phyloP scores from a whole-genome alignment of 2,329 filamentous ascomycete species.

The Ciborinia camelliae region DNA sequence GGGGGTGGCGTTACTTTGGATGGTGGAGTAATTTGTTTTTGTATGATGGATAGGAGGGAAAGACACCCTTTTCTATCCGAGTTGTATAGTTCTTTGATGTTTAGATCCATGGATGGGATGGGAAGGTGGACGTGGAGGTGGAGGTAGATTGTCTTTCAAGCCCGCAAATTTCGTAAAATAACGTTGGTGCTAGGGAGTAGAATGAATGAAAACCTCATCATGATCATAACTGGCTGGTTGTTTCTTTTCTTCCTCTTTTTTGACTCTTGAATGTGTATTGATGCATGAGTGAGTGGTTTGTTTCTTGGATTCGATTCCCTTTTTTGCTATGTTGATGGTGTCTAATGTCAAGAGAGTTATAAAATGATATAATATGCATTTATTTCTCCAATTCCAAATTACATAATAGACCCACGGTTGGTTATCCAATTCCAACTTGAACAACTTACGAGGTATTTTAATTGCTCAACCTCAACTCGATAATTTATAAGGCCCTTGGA shows the following conservation, averaged over 20 bases:
- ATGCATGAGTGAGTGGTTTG: background rate
- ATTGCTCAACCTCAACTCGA: no score
- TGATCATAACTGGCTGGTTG: background rate
- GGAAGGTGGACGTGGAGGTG: background rate
- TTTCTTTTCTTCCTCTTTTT: background rate
- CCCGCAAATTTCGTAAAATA: background rate
- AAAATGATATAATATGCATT: background rate
- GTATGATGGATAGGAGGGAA: constrained; percentile 7
- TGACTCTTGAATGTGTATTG: background rate
- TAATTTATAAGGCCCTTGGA: background rate
- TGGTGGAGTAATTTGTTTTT: constrained; percentile 2
- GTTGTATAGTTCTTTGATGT: constrained; percentile 16
- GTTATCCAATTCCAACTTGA: no score
- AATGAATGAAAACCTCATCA: background rate
- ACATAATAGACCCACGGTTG: background rate
- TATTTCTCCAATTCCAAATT: background rate
- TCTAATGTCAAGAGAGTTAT: no score
- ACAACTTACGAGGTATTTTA: no score
- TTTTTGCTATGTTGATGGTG: background rate
- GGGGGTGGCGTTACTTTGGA: constrained; percentile 14
- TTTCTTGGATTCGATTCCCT: background rate
- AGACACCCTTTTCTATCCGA: background rate
- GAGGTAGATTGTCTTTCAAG: background rate
- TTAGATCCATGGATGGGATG: constrained; percentile 2
- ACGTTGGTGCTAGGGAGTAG: background rate